Base-by-base conservation (phyloP, 1,284 basidiomycete genomes). In the Cutaneotrichosporon spelunceum region DNA sequence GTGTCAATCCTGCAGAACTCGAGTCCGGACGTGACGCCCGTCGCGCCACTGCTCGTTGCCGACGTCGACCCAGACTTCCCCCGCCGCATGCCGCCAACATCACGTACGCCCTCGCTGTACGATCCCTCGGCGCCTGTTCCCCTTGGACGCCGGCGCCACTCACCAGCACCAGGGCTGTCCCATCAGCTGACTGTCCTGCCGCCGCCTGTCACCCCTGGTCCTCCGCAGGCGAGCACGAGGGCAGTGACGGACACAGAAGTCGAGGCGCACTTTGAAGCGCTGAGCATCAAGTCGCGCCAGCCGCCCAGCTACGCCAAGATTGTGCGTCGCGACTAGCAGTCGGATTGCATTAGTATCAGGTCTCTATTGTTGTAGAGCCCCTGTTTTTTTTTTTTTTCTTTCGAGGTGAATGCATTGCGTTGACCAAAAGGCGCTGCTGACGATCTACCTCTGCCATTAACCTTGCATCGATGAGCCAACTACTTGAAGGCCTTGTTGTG, bases 281-380 rank as follows among this genome's bases (percentile, higher is more conserved):
- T 77, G n/a, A 68, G 59, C 36, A 47, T 77, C 54, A 72, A 68
- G 44, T 29, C 39, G 34, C 27, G 29, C 10, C 53, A 56, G 21
- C 65, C 66, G 45, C 68, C 73, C 30, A 72, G 70, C 52, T 78
- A 78, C 66, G 76, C 76, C 34, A 76, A 75, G 65, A 70, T 76
- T 29, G 72, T 76, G n/a, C 61, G 72, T 49, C 59, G 74, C 57
- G 76, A 78, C 53, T 74, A 67, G 58, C 7, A 9, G 19, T 14
- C 3, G 23, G 52, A 24, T n/a, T 14, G 13, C 24, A 23, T n/a
- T 29, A 53, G 50, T n/a, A 53, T 24, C 23, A 26, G 23, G 24
- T 16, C 52, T 39, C 33, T 33, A 53, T 16, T 14, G 26, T 52
- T 23, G 52, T 33, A 53, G 39, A 42, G 39, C 39, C 3, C 9